Percentiles rank a stretch among this genome's conserved stretches.
phyloP scores from a whole-genome alignment of 495 filamentous ascomycete genomes.

The Annulohypoxylon bovei region DNA sequence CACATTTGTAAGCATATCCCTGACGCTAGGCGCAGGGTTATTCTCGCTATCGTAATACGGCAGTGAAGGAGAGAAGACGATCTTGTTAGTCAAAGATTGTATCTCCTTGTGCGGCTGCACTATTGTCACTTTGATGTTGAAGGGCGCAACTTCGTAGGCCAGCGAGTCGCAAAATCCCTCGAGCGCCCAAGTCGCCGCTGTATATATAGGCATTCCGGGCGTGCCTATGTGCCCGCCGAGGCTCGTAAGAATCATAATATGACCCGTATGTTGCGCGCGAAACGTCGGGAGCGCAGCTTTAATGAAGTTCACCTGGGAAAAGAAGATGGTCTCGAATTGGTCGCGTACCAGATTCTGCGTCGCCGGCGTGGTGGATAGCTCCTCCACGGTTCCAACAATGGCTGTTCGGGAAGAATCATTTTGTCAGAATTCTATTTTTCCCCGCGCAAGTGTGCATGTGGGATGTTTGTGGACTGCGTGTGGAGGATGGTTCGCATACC shows the following conservation, averaged over 20 bases:
- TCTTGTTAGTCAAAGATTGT: conserved; percentile 81
- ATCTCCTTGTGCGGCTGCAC: conserved; percentile 90
- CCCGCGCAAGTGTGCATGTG: conserved; percentile 3
- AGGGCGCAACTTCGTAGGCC: conserved; percentile 96
- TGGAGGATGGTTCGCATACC: conserved; percentile 56
- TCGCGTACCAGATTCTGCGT: conserved; percentile 83
- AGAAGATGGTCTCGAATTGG: conserved; percentile 95
- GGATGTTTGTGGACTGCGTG: conserved; percentile 1
- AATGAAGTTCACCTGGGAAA: conserved; percentile 94
- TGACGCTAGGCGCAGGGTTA: conserved; percentile 81
- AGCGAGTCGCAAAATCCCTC: conserved; percentile 98
- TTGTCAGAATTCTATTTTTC: conserved; percentile 28
- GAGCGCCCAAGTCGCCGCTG: conserved; percentile 91
- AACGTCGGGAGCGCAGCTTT: conserved; percentile 86
- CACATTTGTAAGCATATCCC: conserved; percentile 81
- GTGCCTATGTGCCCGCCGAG: conserved; percentile 94
- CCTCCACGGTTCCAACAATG: conserved; percentile 90
- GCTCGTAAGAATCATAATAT: conserved; percentile 89
- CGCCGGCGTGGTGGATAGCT: conserved; percentile 76
- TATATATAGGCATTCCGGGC: conserved; percentile 89
- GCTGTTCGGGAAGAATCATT: conserved; percentile 58
- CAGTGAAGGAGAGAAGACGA: conserved; percentile 80
- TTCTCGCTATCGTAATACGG: conserved; percentile 75
- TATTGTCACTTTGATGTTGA: conserved; percentile 95
- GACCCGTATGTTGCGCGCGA: conserved; percentile 79